These are phyloP conservation scores for Serendipita indica DNA, from an alignment of 768 basidiomycete genomes.

Conservation along the genomic window DNA sequence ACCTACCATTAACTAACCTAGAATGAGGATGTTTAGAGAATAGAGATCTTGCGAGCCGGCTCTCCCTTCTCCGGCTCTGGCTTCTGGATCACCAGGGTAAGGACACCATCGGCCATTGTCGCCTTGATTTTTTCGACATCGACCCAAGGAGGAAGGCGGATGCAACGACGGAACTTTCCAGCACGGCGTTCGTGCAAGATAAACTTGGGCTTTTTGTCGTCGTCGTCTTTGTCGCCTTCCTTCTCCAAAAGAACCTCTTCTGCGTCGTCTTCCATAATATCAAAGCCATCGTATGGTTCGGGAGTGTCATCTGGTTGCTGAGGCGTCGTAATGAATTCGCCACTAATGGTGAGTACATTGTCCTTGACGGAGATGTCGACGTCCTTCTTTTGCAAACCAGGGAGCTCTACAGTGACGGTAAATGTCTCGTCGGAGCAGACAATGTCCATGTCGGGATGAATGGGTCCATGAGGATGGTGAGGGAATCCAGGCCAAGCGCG, in stretches of 20 bases:
- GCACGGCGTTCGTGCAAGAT: constrained; percentile 32
- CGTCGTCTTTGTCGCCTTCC: constrained; percentile 48
- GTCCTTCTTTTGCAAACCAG: constrained; percentile 36
- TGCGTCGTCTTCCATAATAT: background rate
- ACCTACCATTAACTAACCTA: no score
- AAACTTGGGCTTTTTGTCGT: constrained; percentile 17
- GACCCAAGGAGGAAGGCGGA: constrained; percentile 34
- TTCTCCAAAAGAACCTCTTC: background rate
- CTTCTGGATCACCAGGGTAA: constrained; percentile 36
- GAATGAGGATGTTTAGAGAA: no score
- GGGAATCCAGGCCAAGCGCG: background rate
- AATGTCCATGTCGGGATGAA: constrained; percentile 1
- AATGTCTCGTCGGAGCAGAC: constrained; percentile 23
- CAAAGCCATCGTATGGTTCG: background rate
- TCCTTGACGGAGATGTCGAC: constrained; percentile 35
- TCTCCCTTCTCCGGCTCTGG: constrained; percentile 19
- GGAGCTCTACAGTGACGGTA: constrained; percentile 41
- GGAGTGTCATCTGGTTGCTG: background rate
- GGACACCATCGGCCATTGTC: constrained; percentile 32
- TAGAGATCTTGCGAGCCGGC: background rate
- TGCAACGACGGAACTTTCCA: constrained; percentile 34
- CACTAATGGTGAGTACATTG: constrained; percentile 33
- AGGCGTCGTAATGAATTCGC: constrained; percentile 22
- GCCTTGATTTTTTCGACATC: constrained; percentile 38
- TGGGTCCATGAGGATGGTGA: background rate